A percentile compares a stretch with the other conserved stretches of the same genome.
Evolutionary conservation across 1,284 basidiomycete species (phyloP).

Genomic region (Melampsora medusae): DNA sequence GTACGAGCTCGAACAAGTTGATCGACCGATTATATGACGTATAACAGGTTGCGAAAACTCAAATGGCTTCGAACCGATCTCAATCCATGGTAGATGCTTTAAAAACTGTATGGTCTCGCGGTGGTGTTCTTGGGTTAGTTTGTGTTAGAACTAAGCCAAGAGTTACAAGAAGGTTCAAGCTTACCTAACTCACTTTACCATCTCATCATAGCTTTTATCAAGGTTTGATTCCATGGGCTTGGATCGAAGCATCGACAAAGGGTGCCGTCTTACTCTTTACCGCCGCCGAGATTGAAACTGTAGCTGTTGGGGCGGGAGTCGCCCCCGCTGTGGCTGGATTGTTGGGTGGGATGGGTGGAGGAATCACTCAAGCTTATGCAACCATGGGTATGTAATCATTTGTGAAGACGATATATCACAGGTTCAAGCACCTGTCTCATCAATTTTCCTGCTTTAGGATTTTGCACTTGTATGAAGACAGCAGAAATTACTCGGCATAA

Average conservation of each 20-base stretch:
- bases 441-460: slow-evolving; percentile 62
- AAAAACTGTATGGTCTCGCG: slow-evolving; percentile 82
- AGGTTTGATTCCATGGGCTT: slow-evolving; percentile 98
- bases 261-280: slow-evolving; percentile 94
- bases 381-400: slow-evolving; percentile 79
- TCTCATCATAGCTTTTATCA: slow-evolving; percentile 67
- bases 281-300: slow-evolving; percentile 87
- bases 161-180: not conserved
- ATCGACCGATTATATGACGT: not conserved
- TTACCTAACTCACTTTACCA: not conserved
- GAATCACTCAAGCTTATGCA: slow-evolving; percentile 95
- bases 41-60: slow-evolving; percentile 76
- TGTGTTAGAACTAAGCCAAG: not conserved
- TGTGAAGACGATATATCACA: slow-evolving; percentile 9
- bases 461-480: slow-evolving; percentile 98
- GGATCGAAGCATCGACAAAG: slow-evolving; percentile 99
- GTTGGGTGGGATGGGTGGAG: slow-evolving; percentile 94
- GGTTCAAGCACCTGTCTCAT: not conserved
- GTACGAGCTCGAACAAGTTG: not conserved
- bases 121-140: slow-evolving; percentile 71
- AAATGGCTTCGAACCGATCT: slow-evolving; percentile 90
- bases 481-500: slow-evolving; percentile 98
- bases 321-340: slow-evolving; percentile 80
- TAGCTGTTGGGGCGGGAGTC: slow-evolving; percentile 64
- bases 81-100: slow-evolving; percentile 87